phyloP scores from a whole-genome alignment of 2,329 filamentous ascomycete species.

The Rachicladosporium sp. region DNA sequence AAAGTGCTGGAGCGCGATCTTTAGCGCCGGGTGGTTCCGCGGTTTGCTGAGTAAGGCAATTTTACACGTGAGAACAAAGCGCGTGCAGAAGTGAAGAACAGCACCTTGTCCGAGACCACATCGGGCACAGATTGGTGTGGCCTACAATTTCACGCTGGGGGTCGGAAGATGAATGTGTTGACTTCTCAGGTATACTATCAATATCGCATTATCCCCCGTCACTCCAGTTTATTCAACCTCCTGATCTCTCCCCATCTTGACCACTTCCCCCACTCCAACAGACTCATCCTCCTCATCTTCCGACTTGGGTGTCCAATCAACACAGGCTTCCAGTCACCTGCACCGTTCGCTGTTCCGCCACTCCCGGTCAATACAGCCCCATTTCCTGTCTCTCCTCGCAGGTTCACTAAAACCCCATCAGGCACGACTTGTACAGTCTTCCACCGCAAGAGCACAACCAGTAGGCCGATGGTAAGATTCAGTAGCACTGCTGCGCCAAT shows the following conservation, averaged over 20 bases:
- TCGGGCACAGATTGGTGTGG: too few relatives aligned
- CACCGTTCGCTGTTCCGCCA: conserved; percentile 6
- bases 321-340: conserved; percentile 52
- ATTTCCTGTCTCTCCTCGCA: neutral
- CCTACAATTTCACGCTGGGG: too few relatives aligned
- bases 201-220: too few relatives aligned
- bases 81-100: too few relatives aligned
- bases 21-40: too few relatives aligned
- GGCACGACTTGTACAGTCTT: conserved; percentile 58
- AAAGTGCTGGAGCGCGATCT: too few relatives aligned
- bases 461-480: conserved; percentile 50
- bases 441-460: conserved; percentile 51
- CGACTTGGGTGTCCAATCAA: conserved; percentile 61
- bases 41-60: too few relatives aligned
- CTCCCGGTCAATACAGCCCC: neutral
- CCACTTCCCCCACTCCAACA: conserved; percentile 56
- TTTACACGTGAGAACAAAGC: too few relatives aligned
- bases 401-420: conserved; percentile 33
- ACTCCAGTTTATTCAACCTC: conserved; percentile 31
- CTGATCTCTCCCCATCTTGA: conserved; percentile 62
- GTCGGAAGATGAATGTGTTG: too few relatives aligned
- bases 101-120: too few relatives aligned
- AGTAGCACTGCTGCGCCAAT: conserved; percentile 57
- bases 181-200: too few relatives aligned
- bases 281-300: conserved; percentile 55